phyloP scores from a whole-genome alignment of 768 basidiomycete species.

The Filobasidium floriforme region DNA sequence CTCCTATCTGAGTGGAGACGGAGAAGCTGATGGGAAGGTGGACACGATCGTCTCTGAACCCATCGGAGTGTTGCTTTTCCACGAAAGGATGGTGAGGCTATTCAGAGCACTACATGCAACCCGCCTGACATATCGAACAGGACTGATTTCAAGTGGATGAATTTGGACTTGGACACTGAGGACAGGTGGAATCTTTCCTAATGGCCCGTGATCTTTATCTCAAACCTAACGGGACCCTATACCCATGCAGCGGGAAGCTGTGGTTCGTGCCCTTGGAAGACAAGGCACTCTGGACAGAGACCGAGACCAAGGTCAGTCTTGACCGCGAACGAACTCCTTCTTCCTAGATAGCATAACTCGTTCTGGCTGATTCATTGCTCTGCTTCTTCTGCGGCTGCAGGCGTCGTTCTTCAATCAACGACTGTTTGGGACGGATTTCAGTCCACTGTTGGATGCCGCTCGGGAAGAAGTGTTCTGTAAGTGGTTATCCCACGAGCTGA shows the following conservation, averaged over 20 bases:
- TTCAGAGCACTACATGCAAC: background rate
- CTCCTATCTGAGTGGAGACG: constrained; percentile 23
- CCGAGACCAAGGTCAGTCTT: constrained; percentile 37
- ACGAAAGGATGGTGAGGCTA: constrained; percentile 43
- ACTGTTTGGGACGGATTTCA: constrained; percentile 42
- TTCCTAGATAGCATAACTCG: no score
- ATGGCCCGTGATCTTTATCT: constrained; percentile 41
- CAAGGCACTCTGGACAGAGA: constrained; percentile 38
- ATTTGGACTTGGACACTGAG: background rate
- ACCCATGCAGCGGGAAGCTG: constrained; percentile 37
- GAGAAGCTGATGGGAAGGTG: constrained; percentile 34
- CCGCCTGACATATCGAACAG: background rate
- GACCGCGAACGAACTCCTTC: no score
- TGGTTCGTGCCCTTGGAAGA: constrained; percentile 42
- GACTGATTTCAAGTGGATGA: background rate
- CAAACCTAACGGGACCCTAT: constrained; percentile 38
- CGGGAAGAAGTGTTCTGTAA: constrained; percentile 40
- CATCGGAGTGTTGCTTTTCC: constrained; percentile 43
- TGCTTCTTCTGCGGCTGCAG: constrained; percentile 10
- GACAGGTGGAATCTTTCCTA: constrained; percentile 41
- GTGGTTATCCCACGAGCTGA: constrained; percentile 11
- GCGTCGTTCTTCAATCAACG: constrained; percentile 43
- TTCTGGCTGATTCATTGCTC: background rate
- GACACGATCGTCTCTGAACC: constrained; percentile 45
- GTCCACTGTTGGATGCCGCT: constrained; percentile 32